phyloP scores from a whole-genome alignment of 106 monocot species.

The Hemerocallis citrina region DNA sequence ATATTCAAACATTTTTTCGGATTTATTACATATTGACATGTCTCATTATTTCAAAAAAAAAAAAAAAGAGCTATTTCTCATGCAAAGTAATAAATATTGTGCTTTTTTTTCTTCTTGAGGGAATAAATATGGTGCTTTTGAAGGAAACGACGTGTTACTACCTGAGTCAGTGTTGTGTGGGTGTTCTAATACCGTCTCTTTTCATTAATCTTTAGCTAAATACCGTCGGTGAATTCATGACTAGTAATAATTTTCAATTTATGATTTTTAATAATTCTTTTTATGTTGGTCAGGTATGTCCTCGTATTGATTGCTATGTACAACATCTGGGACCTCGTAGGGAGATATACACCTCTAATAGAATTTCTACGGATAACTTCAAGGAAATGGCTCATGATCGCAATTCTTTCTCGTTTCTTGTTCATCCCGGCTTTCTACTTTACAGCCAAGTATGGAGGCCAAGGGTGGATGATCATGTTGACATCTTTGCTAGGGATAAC shows the following conservation, averaged over 20 bases:
- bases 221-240: too few species aligned
- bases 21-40: too few species aligned
- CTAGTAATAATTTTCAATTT: too few species aligned
- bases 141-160: too few species aligned
- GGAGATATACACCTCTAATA: conserved; percentile 42
- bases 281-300: conserved; percentile 36
- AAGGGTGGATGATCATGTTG: conserved; percentile 60
- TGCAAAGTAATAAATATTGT: background rate
- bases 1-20: too few species aligned
- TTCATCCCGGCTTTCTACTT: conserved; percentile 70
- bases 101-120: background rate
- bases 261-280: background rate
- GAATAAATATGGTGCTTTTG: too few species aligned
- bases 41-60: background rate
- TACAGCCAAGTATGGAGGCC: conserved; percentile 42
- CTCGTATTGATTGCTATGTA: conserved; percentile 59
- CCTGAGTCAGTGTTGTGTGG: too few species aligned
- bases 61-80: background rate
- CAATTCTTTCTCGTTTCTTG: conserved; percentile 33
- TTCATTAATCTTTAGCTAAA: too few species aligned
- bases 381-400: conserved; percentile 23
- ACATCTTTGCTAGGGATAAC: conserved; percentile 45
- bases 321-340: conserved; percentile 49
- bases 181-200: too few species aligned
- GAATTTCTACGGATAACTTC: conserved; percentile 27